Conservation (phyloP, 345 rosid species). For the rapeseed (Brassica napus) region DNA sequence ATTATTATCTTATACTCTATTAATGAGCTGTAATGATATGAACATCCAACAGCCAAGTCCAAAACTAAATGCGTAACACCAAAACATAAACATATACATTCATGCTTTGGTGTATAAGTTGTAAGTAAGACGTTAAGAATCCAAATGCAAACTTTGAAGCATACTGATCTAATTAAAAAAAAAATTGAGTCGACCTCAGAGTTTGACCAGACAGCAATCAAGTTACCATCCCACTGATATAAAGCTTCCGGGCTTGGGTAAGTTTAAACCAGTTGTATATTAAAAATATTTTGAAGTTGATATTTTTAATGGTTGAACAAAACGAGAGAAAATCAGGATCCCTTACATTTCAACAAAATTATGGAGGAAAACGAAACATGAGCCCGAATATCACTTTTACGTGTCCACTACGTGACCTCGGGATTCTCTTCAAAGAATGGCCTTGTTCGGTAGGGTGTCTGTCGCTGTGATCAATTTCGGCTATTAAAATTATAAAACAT, state of each 20-base stretch:
- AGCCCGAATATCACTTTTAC: background rate
- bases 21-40: constrained; percentile 12
- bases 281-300: background rate
- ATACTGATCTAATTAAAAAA: background rate
- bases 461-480: background rate
- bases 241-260: background rate
- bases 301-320: background rate
- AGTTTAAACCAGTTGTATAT: background rate
- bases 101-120: background rate
- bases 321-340: background rate
- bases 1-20: background rate
- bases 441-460: background rate
- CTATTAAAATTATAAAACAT: background rate
- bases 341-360: background rate
- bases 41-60: background rate
- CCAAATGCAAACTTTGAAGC: background rate
- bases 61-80: constrained; percentile 1
- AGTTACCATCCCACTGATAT: background rate
- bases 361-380: background rate
- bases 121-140: background rate
- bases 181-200: background rate
- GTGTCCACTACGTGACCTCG: background rate
- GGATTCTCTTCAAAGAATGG: background rate
- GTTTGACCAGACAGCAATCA: background rate
- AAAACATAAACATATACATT: background rate